Conservation (phyloP, 495 filamentous ascomycete species). For the Xylaria bambusicola region DNA sequence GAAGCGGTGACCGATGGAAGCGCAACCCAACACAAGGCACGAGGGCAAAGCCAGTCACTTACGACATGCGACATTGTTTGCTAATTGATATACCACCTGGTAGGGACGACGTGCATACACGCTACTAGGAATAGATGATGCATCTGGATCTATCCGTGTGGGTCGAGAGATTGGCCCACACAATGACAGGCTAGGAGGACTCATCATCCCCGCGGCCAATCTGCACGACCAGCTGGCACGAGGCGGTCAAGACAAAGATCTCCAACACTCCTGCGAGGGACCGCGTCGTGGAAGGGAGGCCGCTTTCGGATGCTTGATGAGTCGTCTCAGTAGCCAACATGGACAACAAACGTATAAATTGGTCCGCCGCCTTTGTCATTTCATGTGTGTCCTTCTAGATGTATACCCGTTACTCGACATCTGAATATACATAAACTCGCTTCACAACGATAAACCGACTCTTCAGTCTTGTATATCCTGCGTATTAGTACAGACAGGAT, state of each 20-base stretch:
- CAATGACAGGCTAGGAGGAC: conserved; percentile 17
- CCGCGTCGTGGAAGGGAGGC: conserved; percentile 12
- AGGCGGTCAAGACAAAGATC: conserved; percentile 18
- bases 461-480: background rate
- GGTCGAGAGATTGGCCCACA: conserved; percentile 8
- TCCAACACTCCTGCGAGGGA: conserved; percentile 11
- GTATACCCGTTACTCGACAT: no score
- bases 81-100: conserved; percentile 3
- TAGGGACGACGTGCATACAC: conserved; percentile 18
- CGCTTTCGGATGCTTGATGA: conserved; percentile 11
- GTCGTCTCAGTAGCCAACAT: conserved; percentile 1
- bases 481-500: background rate
- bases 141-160: conserved; percentile 19
- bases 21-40: conserved; percentile 1
- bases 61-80: background rate
- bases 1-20: conserved; percentile 14
- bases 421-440: background rate
- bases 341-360: conserved; percentile 16
- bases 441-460: background rate
- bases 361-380: background rate
- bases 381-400: background rate
- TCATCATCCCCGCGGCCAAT: conserved; percentile 10
- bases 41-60: background rate
- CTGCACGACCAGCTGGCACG: conserved; percentile 22
- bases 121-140: conserved; percentile 11